Evolutionary conservation across 2,329 filamentous ascomycete genomes (phyloP).

Genomic region (Xylogone sp.): DNA sequence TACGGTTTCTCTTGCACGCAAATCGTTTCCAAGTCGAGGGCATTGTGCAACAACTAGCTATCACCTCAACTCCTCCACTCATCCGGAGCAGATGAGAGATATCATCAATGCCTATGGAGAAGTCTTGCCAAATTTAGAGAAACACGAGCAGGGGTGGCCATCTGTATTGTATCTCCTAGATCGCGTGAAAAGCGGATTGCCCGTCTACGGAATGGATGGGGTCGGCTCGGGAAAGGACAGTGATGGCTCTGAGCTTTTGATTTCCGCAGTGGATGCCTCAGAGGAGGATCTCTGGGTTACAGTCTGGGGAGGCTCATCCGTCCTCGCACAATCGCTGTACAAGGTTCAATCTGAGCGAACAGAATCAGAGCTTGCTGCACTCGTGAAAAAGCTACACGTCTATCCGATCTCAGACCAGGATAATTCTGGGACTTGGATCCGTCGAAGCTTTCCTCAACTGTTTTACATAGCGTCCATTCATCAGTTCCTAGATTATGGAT

Average conservation of each 20-base stretch:
- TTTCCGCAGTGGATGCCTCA: conserved; percentile 32
- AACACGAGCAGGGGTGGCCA: not conserved
- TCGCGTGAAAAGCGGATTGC: not conserved
- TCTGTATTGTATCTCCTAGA: not conserved
- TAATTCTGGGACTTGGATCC: conserved; percentile 53
- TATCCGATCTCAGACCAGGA: conserved; percentile 59
- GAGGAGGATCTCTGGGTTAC: conserved; percentile 46
- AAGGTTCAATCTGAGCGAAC: conserved; percentile 32
- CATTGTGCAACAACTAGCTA: conserved; percentile 30
- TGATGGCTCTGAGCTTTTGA: conserved; percentile 40
- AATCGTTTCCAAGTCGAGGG: not conserved
- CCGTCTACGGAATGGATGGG: not conserved
- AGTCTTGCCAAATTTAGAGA: not conserved
- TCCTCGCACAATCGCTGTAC: conserved; percentile 44
- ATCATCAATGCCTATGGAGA: conserved; percentile 1
- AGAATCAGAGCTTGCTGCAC: conserved; percentile 26
- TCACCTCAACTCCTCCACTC: conserved; percentile 15
- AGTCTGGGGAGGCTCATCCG: conserved; percentile 50
- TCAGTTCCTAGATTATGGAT: conserved; percentile 50
- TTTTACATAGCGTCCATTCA: conserved; percentile 54
- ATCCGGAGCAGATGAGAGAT: conserved; percentile 8
- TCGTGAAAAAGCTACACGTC: conserved; percentile 42
- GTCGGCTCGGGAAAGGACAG: not conserved
- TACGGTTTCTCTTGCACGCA: conserved; percentile 1
- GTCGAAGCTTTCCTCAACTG: conserved; percentile 47